Evolutionary conservation across 257 asterid species (phyloP).

Genomic region (Capsicum baccatum): DNA sequence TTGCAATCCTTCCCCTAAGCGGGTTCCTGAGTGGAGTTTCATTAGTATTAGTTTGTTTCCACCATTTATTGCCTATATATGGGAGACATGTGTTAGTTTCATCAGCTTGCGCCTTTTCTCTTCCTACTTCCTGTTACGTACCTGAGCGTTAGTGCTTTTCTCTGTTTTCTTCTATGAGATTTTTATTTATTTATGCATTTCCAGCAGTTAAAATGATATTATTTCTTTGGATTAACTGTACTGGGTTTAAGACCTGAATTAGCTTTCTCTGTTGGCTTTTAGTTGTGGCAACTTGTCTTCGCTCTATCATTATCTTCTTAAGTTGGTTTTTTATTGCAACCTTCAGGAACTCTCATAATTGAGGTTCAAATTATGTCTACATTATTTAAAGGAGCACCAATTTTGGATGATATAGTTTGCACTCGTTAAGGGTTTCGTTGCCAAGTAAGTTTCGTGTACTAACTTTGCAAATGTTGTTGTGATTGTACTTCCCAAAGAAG

Average conservation of each 20-base stretch:
- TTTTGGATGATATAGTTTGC: constrained; percentile 90
- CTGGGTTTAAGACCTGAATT: neutral
- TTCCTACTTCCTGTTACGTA: constrained; percentile 1
- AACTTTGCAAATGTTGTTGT: constrained; percentile 28
- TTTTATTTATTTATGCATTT: neutral
- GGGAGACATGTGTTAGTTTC: neutral
- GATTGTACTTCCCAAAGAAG: neutral
- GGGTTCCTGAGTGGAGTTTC: neutral
- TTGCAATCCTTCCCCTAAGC: neutral
- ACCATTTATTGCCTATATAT: neutral
- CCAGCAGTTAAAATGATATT: neutral
- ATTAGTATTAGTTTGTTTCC: neutral
- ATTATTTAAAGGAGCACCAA: constrained; percentile 74
- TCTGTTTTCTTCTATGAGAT: constrained; percentile 2
- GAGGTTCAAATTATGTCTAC: constrained; percentile 81
- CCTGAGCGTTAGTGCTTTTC: neutral
- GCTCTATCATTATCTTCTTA: constrained; percentile 14
- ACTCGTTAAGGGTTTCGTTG: constrained; percentile 68
- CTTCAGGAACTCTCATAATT: constrained; percentile 85
- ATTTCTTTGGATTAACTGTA: neutral
- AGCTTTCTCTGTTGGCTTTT: constrained; percentile 12
- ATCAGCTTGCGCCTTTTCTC: neutral
- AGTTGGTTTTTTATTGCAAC: neutral
- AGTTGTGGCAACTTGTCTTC: constrained; percentile 21
- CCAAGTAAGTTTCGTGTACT: constrained; percentile 64